Evolutionary conservation across 2,329 filamentous ascomycete species (phyloP).

Genomic region (Exutisphaerella laricina): DNA sequence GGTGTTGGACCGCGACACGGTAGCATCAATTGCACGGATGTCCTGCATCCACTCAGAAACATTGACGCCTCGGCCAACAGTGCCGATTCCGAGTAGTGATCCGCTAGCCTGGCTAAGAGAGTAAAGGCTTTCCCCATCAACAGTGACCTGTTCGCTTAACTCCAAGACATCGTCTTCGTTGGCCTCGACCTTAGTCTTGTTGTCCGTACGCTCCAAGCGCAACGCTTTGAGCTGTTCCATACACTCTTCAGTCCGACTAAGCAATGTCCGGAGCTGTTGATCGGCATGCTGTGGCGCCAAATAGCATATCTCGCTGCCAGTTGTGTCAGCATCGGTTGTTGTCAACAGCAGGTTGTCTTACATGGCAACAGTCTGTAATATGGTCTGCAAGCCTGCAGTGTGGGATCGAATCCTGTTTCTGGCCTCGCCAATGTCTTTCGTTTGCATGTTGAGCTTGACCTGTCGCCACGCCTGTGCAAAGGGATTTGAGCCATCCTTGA

Average conservation of each 20-base stretch:
- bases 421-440: slow-evolving; percentile 13
- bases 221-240: slow-evolving; percentile 8
- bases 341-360: not conserved
- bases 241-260: slow-evolving; percentile 5
- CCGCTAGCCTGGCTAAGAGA: slow-evolving; percentile 10
- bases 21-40: slow-evolving; percentile 5
- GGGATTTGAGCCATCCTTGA: slow-evolving; percentile 5
- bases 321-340: not conserved
- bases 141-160: slow-evolving; percentile 6
- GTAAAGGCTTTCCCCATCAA: slow-evolving; percentile 13
- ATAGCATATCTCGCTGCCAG: slow-evolving; percentile 9
- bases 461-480: slow-evolving; percentile 11
- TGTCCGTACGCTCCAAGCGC: slow-evolving; percentile 1
- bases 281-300: slow-evolving; percentile 11
- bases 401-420: slow-evolving; percentile 14
- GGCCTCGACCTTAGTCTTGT: not conserved
- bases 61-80: not conserved
- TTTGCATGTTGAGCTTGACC: slow-evolving; percentile 14
- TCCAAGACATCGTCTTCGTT: slow-evolving; percentile 8
- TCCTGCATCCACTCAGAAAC: slow-evolving; percentile 11
- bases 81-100: slow-evolving; percentile 7
- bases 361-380: slow-evolving; percentile 12
- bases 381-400: slow-evolving; percentile 13
- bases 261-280: slow-evolving; percentile 10
- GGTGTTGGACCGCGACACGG: not conserved